Conservation (phyloP, 371 early-diverging fungal species). For the Dinochytrium kinnereticum region DNA sequence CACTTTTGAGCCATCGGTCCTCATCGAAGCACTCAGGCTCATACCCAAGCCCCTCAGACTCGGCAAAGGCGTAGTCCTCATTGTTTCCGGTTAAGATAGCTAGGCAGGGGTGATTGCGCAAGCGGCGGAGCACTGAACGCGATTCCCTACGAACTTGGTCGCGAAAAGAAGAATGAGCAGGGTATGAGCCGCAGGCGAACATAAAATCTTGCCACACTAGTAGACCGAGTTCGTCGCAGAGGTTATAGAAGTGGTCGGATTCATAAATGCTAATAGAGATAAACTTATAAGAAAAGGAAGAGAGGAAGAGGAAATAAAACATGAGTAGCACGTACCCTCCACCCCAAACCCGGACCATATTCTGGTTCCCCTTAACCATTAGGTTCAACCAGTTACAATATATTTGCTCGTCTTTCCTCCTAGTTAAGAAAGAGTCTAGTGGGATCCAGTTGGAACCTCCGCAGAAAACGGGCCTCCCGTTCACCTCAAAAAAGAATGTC, state of each 20-base stretch:
- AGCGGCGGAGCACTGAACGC: conserved; percentile 41
- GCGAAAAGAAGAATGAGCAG: conserved; percentile 49
- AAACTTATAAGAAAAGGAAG: conserved; percentile 39
- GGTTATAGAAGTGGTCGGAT: conserved; percentile 51
- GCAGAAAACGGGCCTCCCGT: conserved; percentile 49
- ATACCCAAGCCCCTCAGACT: conserved; percentile 26
- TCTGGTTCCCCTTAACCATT: conserved; percentile 51
- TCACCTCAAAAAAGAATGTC: conserved; percentile 55
- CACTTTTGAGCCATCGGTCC: conserved; percentile 24
- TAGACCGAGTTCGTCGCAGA: conserved; percentile 58
- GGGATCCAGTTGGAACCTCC: conserved; percentile 65
- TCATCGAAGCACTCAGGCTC: conserved; percentile 31
- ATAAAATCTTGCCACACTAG: conserved; percentile 66
- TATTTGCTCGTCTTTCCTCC: conserved; percentile 26
- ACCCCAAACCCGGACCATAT: conserved; percentile 60
- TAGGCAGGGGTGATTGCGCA: conserved; percentile 50
- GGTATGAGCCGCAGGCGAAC: conserved; percentile 64
- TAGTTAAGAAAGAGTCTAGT: conserved; percentile 47
- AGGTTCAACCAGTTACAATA: conserved; percentile 34
- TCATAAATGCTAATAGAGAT: conserved; percentile 49
- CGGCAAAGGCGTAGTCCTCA: conserved; percentile 53
- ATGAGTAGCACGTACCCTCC: conserved; percentile 33
- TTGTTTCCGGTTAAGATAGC: conserved; percentile 62
- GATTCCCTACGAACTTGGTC: conserved; percentile 50
- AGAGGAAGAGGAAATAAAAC: conserved; percentile 19